A percentile compares a stretch with the other conserved stretches of the same genome.
phyloP scores from a whole-genome alignment of 257 asterid genomes.

The Nicotiana otophora region DNA sequence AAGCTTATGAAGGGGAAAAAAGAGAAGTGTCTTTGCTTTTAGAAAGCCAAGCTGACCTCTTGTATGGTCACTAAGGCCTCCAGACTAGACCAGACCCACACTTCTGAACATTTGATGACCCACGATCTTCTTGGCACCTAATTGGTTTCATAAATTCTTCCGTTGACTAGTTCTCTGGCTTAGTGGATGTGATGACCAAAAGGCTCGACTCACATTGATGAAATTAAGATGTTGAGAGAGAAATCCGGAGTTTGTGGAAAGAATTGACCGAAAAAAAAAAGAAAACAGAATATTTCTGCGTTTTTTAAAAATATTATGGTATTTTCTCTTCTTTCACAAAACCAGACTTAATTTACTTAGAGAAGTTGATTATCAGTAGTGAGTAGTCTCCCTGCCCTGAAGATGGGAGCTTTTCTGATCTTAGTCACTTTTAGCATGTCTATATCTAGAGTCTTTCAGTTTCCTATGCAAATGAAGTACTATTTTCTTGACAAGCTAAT shows the following conservation, averaged over 20 bases:
- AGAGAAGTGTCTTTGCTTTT: background rate
- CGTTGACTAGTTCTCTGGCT: background rate
- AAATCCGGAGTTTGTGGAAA: background rate
- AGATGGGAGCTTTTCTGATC: background rate
- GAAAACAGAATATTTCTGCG: background rate
- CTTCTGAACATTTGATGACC: background rate
- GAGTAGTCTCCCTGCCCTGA: background rate
- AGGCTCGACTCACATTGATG: background rate
- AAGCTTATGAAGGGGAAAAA: background rate
- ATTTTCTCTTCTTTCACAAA: constrained; percentile 1
- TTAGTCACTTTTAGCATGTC: background rate
- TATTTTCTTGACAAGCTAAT: background rate
- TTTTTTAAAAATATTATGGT: background rate
- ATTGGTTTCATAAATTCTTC: background rate
- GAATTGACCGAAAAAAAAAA: background rate
- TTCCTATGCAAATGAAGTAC: background rate
- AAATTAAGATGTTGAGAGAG: background rate
- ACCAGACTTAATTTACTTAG: background rate
- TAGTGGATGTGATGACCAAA: background rate
- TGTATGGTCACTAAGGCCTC: background rate
- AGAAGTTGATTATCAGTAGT: background rate
- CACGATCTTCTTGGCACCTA: background rate
- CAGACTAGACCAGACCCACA: background rate
- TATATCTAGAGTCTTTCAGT: background rate
- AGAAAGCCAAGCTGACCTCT: background rate